Percentiles rank a stretch among this genome's conserved stretches.
These are phyloP conservation scores for Podospora tetraspora DNA, from an alignment of 495 filamentous ascomycete genomes.

Conservation along the genomic window DNA sequence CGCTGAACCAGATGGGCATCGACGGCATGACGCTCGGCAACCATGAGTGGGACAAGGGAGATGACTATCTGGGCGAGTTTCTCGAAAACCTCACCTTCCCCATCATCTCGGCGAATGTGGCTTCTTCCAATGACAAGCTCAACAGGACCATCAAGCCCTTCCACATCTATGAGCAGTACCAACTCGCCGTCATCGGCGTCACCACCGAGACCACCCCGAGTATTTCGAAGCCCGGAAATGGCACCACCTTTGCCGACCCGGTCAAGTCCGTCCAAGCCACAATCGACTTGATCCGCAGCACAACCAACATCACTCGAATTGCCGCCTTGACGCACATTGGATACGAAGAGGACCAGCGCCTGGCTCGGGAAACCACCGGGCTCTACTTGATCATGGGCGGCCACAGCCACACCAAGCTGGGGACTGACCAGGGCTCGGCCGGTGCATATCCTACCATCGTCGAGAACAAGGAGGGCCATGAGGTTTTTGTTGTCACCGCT, in stretches of 20 bases:
- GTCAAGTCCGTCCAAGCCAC: constrained; percentile 48
- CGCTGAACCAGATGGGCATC: constrained; percentile 54
- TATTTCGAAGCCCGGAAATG: constrained; percentile 47
- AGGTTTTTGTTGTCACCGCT: constrained; percentile 56
- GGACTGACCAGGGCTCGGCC: constrained; percentile 41
- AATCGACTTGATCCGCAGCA: constrained; percentile 45
- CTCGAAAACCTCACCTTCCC: constrained; percentile 54
- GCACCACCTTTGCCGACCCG: constrained; percentile 48
- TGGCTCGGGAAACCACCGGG: constrained; percentile 46
- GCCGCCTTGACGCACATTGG: constrained; percentile 56
- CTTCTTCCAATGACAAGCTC: constrained; percentile 44
- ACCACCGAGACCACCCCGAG: constrained; percentile 50
- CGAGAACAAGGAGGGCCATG: constrained; percentile 51
- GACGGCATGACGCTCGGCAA: constrained; percentile 58
- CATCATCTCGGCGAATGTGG: constrained; percentile 51
- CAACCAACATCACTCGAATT: constrained; percentile 48
- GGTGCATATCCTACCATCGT: constrained; percentile 54
- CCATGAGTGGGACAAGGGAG: constrained; percentile 53
- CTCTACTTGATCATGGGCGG: constrained; percentile 55
- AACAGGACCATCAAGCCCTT: constrained; percentile 53
- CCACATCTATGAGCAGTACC: constrained; percentile 50
- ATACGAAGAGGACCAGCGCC: constrained; percentile 50
- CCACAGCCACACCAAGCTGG: constrained; percentile 56
- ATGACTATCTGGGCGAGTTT: constrained; percentile 47
- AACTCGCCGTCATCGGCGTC: constrained; percentile 53